Evolutionary conservation across 163 green algal genomes (phyloP).

Genomic region (Coccomyxa subellipsoidea): DNA sequence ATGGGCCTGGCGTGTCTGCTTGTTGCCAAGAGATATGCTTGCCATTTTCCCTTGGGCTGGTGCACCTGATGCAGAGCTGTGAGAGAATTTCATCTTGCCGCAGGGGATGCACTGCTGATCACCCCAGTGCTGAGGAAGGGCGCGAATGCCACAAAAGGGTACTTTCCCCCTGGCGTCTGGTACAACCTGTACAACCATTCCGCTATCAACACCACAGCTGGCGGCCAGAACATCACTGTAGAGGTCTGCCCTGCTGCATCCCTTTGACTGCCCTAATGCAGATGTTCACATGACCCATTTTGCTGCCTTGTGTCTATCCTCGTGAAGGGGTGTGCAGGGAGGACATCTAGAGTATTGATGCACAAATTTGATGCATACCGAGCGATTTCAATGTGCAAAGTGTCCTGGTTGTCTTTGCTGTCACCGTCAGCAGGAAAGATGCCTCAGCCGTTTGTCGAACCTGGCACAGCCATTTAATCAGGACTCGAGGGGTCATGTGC

Average conservation of each 20-base stretch:
- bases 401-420: no score
- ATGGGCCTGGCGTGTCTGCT: constrained; percentile 43
- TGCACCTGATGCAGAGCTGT: background rate
- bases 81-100: background rate
- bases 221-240: constrained; percentile 7
- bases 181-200: constrained; percentile 27
- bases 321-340: no score
- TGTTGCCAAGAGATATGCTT: background rate
- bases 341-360: no score
- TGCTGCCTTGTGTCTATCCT: background rate
- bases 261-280: no score
- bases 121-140: constrained; percentile 38
- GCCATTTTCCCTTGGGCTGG: no score
- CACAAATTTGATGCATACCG: no score
- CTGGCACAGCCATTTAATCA: background rate
- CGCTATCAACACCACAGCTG: background rate
- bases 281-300: no score
- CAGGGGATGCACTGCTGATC: constrained; percentile 49
- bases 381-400: no score
- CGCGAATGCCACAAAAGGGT: constrained; percentile 16
- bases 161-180: constrained; percentile 51
- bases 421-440: no score
- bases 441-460: no score
- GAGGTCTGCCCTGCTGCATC: constrained; percentile 18
- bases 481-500: background rate